Base-by-base conservation (phyloP, 208 protist genomes). In the Leishmania aethiopica region DNA sequence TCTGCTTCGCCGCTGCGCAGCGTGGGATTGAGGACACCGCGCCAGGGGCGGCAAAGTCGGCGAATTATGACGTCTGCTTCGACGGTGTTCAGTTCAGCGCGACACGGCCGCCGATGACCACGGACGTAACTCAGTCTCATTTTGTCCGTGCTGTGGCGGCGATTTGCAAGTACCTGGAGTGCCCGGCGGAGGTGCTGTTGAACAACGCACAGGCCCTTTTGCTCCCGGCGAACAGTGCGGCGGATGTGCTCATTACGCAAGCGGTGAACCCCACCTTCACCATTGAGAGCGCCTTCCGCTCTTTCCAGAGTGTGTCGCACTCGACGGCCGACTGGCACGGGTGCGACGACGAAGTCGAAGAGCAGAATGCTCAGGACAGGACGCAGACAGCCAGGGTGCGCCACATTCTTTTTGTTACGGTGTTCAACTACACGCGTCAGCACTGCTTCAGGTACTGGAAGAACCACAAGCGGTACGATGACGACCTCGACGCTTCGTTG, bases 351-450 rank as follows among this genome's bases (percentile, higher is more conserved):
- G 25, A 67, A 19, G 82, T 69, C 19, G 75, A 78, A 32, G 37
- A 51, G 57, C 13, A 4, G 25, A 45, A 59, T n/a, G 57, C 53
- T 25, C 35, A 37, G 37, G 55, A 35, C 25, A 47, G 35, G 37
- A 49, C 40, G 42, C 60, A 67, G 2, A 81, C 45, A 47, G 71
- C 74, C 22, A 81, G 73, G 47, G 79, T 81, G n/a, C 49, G 25
- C 17, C 82, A 85, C 62, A 64, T 86, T 49, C 28, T 86, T 40
- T 86, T 86, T 67, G 74, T 86, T 35, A 77, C 83, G 64, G 74
- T 62, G 35, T 80, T 49, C 42, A 86, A 86, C 77, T 86, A 86
- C 78, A 86, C 83, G 32, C 78, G 78, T 4, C 51, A 80, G n/a
- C 83, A 80, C 75, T 82, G 83, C 66, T 47, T n/a, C n/a, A 40